These are phyloP conservation scores for Coemansia sp. DNA, from an alignment of 192 early-diverging fungal genomes.

Conservation along the genomic window DNA sequence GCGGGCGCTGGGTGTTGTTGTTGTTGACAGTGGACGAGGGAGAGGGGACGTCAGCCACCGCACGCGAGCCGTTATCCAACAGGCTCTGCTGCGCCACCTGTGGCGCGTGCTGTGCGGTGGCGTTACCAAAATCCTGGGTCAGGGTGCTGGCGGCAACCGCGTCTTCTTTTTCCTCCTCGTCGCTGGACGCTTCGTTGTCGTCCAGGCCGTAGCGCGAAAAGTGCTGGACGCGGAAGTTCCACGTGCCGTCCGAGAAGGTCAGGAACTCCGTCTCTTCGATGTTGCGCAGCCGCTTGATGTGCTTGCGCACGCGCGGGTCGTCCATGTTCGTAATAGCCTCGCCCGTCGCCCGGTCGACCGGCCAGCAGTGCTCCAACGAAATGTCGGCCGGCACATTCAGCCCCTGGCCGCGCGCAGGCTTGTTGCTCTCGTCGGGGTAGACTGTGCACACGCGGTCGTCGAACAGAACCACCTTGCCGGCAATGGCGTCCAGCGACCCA, in stretches of 20 bases:
- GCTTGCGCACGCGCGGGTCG: slow-evolving; percentile 70
- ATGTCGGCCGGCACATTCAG: slow-evolving; percentile 88
- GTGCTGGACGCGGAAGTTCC: slow-evolving; percentile 92
- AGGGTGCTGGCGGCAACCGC: slow-evolving; percentile 3
- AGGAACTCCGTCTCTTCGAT: slow-evolving; percentile 82
- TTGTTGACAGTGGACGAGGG: background rate
- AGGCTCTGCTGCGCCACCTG: slow-evolving; percentile 22
- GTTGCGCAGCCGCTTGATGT: slow-evolving; percentile 68
- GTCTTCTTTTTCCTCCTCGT: slow-evolving; percentile 41
- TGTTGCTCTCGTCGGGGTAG: slow-evolving; percentile 79
- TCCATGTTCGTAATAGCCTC: slow-evolving; percentile 65
- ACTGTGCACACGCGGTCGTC: slow-evolving; percentile 69
- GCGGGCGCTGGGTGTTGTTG: slow-evolving; percentile 4
- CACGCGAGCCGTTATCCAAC: slow-evolving; percentile 43
- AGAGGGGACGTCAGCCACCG: slow-evolving; percentile 33
- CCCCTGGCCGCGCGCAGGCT: slow-evolving; percentile 82
- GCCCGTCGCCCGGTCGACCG: slow-evolving; percentile 77
- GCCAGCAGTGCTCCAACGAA: slow-evolving; percentile 80
- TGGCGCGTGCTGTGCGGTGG: slow-evolving; percentile 40
- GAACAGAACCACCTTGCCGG: slow-evolving; percentile 81
- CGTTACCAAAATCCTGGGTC: slow-evolving; percentile 47
- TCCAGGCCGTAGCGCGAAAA: slow-evolving; percentile 82
- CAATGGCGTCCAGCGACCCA: slow-evolving; percentile 65
- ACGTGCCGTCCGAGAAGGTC: slow-evolving; percentile 76
- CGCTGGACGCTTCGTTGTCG: slow-evolving; percentile 67